These are phyloP conservation scores for Lachnellula cervina DNA, from an alignment of 2,329 filamentous ascomycete genomes.

Conservation along the genomic window DNA sequence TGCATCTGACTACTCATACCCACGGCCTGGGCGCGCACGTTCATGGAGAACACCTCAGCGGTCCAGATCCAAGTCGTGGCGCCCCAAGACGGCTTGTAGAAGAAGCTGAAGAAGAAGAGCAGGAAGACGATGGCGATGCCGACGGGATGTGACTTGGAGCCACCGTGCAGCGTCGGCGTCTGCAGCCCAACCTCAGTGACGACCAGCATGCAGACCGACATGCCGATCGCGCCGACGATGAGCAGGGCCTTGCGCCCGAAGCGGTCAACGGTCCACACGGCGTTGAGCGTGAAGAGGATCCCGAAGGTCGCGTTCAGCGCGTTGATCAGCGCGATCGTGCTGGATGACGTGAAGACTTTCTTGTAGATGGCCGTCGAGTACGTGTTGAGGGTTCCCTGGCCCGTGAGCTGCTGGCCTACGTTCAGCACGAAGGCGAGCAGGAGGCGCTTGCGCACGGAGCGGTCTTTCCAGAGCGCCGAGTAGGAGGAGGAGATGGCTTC, in stretches of 20 bases:
- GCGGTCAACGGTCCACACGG: conserved; percentile 66
- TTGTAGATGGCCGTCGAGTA: conserved; percentile 69
- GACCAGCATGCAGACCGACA: conserved; percentile 65
- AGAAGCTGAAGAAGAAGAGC: conserved; percentile 61
- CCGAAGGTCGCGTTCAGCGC: conserved; percentile 68
- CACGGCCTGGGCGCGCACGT: conserved; percentile 64
- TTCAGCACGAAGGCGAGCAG: conserved; percentile 62
- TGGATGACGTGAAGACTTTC: conserved; percentile 57
- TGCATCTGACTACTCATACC: conserved; percentile 57
- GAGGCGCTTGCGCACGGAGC: conserved; percentile 62
- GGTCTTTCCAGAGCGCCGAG: conserved; percentile 64
- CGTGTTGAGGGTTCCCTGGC: conserved; percentile 66
- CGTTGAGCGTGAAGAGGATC: conserved; percentile 68
- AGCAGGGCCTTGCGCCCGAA: conserved; percentile 66
- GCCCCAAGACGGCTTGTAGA: conserved; percentile 67
- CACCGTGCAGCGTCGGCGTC: conserved; percentile 47
- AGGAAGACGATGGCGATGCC: conserved; percentile 64
- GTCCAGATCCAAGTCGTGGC: conserved; percentile 70
- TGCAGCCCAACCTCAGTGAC: conserved; percentile 51
- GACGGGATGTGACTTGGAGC: conserved; percentile 52
- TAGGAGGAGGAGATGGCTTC: conserved; percentile 61
- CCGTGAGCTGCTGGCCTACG: conserved; percentile 66
- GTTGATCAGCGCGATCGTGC: conserved; percentile 65
- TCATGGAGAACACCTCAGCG: conserved; percentile 64
- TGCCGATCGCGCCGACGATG: conserved; percentile 62